Evolutionary conservation across 352 stramenopile genomes (phyloP).

Genomic region (Phytophthora cryptogea): DNA sequence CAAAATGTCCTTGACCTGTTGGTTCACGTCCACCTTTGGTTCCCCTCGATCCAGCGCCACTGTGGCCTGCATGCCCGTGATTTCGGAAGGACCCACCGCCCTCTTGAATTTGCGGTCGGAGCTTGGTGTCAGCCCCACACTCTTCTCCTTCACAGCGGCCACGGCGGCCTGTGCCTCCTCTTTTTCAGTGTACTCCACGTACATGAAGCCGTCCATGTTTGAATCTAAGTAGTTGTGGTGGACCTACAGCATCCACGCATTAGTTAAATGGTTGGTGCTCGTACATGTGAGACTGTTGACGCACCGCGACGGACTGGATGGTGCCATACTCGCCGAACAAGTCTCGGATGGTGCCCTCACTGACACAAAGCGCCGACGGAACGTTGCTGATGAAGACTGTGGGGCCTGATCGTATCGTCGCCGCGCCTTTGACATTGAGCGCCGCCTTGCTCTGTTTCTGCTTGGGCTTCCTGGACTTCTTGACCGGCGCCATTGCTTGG

Average conservation of each 20-base stretch:
- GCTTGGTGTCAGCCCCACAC: conserved; percentile 17
- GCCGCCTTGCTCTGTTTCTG: conserved; percentile 16
- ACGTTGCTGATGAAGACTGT: conserved; percentile 63
- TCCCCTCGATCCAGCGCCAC: conserved; percentile 49
- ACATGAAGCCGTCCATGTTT: conserved; percentile 67
- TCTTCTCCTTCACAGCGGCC: conserved; percentile 35
- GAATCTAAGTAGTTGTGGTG: conserved; percentile 74
- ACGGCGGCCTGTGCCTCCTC: conserved; percentile 43
- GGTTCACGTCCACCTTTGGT: conserved; percentile 31
- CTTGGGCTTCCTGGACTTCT: conserved; percentile 11
- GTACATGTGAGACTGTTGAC: conserved; percentile 2
- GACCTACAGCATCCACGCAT: conserved; percentile 36
- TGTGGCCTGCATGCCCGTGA: conserved; percentile 49
- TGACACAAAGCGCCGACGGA: conserved; percentile 60
- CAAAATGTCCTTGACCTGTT: conserved; percentile 55
- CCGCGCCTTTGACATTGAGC: conserved; percentile 8
- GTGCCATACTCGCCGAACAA: conserved; percentile 55
- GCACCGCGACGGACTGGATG: conserved; percentile 54
- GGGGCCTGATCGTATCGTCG: conserved; percentile 16
- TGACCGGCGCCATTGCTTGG: conserved; percentile 19
- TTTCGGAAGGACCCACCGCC: conserved; percentile 8
- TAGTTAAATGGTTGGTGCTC: neutral
- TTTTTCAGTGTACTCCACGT: conserved; percentile 52
- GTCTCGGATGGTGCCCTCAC: conserved; percentile 48
- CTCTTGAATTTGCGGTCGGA: conserved; percentile 19